A percentile compares a stretch with the other conserved stretches of the same genome.
phyloP scores from a whole-genome alignment of 2,329 filamentous ascomycete species.

The Microdochium bolleyi region DNA sequence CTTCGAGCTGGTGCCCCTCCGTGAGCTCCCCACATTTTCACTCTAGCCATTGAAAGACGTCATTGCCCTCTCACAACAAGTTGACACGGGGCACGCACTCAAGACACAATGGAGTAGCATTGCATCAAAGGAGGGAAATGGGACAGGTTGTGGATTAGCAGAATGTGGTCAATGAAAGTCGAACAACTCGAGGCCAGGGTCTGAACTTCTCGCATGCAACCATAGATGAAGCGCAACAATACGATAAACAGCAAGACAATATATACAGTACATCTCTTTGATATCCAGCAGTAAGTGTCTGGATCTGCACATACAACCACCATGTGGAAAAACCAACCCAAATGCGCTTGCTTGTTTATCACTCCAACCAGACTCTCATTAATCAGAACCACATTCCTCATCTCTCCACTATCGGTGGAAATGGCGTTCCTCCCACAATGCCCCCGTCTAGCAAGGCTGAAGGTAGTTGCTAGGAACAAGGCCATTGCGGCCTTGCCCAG shows the following conservation, averaged over 20 bases:
- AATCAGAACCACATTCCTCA: neutral
- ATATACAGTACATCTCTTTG: neutral
- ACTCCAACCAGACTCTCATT: neutral
- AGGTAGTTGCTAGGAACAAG: conserved; percentile 64
- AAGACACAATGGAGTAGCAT: too few species aligned
- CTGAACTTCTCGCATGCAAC: neutral
- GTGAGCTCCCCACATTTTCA: too few species aligned
- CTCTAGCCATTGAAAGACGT: too few species aligned
- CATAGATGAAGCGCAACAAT: neutral
- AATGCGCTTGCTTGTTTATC: neutral
- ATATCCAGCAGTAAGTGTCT: neutral
- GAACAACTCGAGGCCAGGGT: too few species aligned
- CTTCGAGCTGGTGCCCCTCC: too few species aligned
- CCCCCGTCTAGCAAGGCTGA: conserved; percentile 40
- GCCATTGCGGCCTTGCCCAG: conserved; percentile 42
- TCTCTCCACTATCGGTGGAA: neutral
- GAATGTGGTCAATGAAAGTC: too few species aligned
- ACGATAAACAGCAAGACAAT: neutral
- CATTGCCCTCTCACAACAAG: too few species aligned
- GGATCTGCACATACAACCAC: neutral
- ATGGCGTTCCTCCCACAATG: neutral
- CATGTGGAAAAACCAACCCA: neutral
- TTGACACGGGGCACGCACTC: too few species aligned
- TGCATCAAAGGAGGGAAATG: too few species aligned
- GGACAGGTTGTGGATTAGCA: too few species aligned